Conservation (phyloP, 1,284 basidiomycete species). For the Mycosarcoma mackinlayi region DNA sequence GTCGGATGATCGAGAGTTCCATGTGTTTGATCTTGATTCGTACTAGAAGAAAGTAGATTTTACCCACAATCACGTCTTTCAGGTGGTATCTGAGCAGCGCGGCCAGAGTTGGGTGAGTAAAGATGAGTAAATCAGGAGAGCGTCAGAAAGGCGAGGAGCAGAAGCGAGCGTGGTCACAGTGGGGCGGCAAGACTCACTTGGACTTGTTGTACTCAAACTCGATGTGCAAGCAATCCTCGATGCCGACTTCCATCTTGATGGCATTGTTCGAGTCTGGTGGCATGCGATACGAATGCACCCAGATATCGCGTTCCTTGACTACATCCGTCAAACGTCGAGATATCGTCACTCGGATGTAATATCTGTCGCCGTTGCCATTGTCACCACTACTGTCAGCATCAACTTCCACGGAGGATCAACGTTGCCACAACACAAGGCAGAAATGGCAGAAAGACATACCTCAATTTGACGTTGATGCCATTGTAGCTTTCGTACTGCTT, state of each 20-base stretch:
- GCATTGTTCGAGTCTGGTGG: slow-evolving; percentile 96
- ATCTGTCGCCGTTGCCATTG: slow-evolving; percentile 70
- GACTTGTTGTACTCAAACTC: slow-evolving; percentile 99
- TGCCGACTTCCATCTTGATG: slow-evolving; percentile 99
- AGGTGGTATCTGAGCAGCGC: slow-evolving; percentile 78
- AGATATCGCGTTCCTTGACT: slow-evolving; percentile 89
- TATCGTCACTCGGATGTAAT: slow-evolving; percentile 91
- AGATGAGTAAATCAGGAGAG: not conserved
- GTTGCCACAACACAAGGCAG: no score
- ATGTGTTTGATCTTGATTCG: slow-evolving; percentile 99
- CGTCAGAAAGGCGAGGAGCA: not conserved
- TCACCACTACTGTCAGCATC: no score
- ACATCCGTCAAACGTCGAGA: slow-evolving; percentile 92
- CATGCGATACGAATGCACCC: slow-evolving; percentile 99
- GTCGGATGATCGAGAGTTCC: slow-evolving; percentile 96
- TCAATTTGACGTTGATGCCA: slow-evolving; percentile 96
- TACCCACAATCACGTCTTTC: slow-evolving; percentile 98
- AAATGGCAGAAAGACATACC: slow-evolving; percentile 23
- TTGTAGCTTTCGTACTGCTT: slow-evolving; percentile 98
- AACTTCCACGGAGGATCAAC: no score
- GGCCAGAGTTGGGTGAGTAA: not conserved
- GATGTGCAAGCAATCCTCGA: slow-evolving; percentile 98
- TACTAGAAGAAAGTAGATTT: slow-evolving; percentile 98
- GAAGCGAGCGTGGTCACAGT: no score
- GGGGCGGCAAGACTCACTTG: slow-evolving; percentile 71